These are phyloP conservation scores for Microdochium trichocladiopsis DNA, from an alignment of 2,329 filamentous ascomycete species.

Conservation along the genomic window DNA sequence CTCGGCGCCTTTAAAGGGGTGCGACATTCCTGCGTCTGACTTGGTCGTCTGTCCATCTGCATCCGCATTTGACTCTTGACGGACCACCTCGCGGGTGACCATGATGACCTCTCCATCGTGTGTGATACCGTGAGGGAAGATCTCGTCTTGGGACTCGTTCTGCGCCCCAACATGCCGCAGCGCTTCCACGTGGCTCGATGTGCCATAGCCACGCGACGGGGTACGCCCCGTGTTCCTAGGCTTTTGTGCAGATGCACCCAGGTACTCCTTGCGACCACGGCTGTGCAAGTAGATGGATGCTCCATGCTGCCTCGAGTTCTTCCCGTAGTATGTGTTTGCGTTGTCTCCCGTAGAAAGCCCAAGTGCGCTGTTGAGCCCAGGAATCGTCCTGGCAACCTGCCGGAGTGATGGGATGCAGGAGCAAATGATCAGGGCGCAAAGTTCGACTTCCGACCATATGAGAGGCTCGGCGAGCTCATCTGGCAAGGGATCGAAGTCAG, in stretches of 20 bases:
- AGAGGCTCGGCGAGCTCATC: constrained; percentile 3
- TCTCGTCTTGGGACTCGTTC: constrained; percentile 10
- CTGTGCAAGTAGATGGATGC: constrained; percentile 5
- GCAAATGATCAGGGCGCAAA: constrained; percentile 7
- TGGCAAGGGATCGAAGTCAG: neutral
- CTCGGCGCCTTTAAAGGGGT: neutral
- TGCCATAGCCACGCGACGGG: constrained; percentile 4
- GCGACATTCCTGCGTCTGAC: neutral
- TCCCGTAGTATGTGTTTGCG: constrained; percentile 1
- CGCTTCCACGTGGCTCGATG: constrained; percentile 8
- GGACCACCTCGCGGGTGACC: constrained; percentile 1
- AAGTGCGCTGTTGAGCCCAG: constrained; percentile 15
- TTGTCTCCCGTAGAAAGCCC: constrained; percentile 13
- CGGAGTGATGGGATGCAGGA: constrained; percentile 9
- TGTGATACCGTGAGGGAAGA: constrained; percentile 9
- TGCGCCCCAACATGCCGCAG: constrained; percentile 6
- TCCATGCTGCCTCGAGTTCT: neutral
- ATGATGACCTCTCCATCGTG: constrained; percentile 5
- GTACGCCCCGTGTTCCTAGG: constrained; percentile 2
- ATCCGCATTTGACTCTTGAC: neutral
- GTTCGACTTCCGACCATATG: constrained; percentile 10
- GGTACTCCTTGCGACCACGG: constrained; percentile 6
- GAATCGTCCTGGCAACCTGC: constrained; percentile 1
- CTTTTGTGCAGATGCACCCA: constrained; percentile 5
- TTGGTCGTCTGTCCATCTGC: neutral